Conservation (phyloP, 345 rosid genomes). For the Angophora floribunda region DNA sequence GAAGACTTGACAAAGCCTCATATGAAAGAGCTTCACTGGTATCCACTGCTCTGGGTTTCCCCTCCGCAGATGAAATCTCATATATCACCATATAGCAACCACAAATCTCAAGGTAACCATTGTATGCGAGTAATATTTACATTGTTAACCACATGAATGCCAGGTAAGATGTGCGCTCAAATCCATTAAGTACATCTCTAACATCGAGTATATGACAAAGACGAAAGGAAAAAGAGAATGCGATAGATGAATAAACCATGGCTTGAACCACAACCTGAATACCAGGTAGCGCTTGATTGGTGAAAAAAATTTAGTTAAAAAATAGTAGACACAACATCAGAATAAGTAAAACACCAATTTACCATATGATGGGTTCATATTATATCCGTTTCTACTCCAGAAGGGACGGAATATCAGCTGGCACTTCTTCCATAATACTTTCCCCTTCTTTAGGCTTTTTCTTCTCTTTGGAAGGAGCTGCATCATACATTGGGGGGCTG, state of each 20-base stretch:
- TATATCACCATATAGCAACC: conserved; percentile 84
- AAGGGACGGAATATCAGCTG: conserved; percentile 76
- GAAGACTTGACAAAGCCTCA: not conserved
- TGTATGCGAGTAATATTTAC: conserved; percentile 69
- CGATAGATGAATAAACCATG: not conserved
- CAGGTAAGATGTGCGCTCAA: not conserved
- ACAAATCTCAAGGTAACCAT: conserved; percentile 78
- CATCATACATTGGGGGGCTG: conserved; percentile 67
- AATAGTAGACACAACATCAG: not conserved
- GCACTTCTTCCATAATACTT: conserved; percentile 65
- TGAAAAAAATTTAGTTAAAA: no score
- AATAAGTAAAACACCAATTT: not conserved
- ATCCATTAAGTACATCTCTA: not conserved
- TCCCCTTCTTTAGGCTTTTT: conserved; percentile 93
- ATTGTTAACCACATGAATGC: not conserved
- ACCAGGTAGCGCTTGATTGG: not conserved
- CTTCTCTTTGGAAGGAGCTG: conserved; percentile 63
- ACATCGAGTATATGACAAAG: not conserved
- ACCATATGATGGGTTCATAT: conserved; percentile 86
- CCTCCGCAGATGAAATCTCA: conserved; percentile 77
- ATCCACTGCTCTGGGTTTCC: conserved; percentile 50
- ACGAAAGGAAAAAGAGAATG: not conserved
- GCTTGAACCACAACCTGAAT: not conserved
- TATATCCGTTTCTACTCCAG: conserved; percentile 68
- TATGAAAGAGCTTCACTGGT: conserved; percentile 29